Evolutionary conservation across 129 eudicot genomes (phyloP).

Genomic region (Lactuca saligna): DNA sequence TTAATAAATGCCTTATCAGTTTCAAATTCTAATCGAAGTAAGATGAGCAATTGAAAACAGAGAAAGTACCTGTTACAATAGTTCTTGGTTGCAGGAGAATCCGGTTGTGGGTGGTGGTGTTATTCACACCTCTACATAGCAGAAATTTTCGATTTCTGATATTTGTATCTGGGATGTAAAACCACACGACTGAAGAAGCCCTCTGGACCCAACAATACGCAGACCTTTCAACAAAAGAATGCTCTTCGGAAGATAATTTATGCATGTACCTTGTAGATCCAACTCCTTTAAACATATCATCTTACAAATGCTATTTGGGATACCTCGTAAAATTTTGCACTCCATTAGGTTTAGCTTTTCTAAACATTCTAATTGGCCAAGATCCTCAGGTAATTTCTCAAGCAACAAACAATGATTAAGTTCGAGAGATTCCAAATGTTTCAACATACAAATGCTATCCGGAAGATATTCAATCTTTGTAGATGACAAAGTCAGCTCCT

Average conservation of each 20-base stretch:
- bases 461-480: too few species aligned
- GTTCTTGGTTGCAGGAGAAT: too few species aligned
- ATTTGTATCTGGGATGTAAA: not conserved
- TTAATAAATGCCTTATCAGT: too few species aligned
- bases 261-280: not conserved
- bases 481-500: not conserved
- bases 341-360: too few species aligned
- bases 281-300: not conserved
- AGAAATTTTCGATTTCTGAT: not conserved
- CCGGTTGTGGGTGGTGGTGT: too few species aligned
- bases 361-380: constrained; percentile 5
- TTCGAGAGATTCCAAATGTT: not conserved
- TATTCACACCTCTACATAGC: not conserved
- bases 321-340: too few species aligned
- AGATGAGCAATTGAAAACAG: too few species aligned
- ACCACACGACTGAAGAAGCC: constrained; percentile 6
- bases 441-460: too few species aligned
- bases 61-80: too few species aligned
- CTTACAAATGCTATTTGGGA: too few species aligned
- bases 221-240: constrained; percentile 2
- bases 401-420: not conserved
- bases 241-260: not conserved
- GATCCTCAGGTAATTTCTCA: constrained; percentile 12
- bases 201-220: not conserved
- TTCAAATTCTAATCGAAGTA: too few species aligned